Evolutionary conservation across 2,329 filamentous ascomycete species (phyloP).

Genomic region (Didymella pinodella): DNA sequence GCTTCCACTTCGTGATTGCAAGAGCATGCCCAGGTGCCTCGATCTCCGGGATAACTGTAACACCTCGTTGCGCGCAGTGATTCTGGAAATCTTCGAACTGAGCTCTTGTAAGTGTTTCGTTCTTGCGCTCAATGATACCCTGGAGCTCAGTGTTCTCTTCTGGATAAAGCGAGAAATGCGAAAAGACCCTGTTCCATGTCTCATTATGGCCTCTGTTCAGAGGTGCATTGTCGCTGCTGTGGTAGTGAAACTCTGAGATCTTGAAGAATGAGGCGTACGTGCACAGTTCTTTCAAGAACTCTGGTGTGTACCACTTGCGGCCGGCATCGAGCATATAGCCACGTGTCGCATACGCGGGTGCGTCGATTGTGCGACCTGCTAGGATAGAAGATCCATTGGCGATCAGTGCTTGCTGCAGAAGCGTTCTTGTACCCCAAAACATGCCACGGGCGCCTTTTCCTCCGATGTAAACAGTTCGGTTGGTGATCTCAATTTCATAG

Average conservation of each 20-base stretch:
- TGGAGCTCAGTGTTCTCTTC: constrained; percentile 45
- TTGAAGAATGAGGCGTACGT: constrained; percentile 59
- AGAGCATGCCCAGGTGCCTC: constrained; percentile 50
- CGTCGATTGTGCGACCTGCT: constrained; percentile 46
- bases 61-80: constrained; percentile 46
- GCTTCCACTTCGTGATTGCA: constrained; percentile 52
- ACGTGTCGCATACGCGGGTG: constrained; percentile 56
- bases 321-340: constrained; percentile 58
- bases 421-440: constrained; percentile 59
- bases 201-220: constrained; percentile 58
- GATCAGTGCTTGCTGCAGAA: constrained; percentile 55
- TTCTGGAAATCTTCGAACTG: constrained; percentile 49
- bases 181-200: constrained; percentile 58
- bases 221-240: constrained; percentile 60
- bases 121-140: constrained; percentile 46
- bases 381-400: constrained; percentile 43
- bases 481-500: constrained; percentile 55
- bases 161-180: constrained; percentile 54
- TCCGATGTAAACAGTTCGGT: constrained; percentile 48
- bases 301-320: constrained; percentile 54
- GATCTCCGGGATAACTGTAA: constrained; percentile 51
- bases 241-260: constrained; percentile 60
- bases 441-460: constrained; percentile 56
- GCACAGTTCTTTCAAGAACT: constrained; percentile 56
- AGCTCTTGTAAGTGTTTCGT: constrained; percentile 46